Evolutionary conservation across 1,139 yeast genomes (phyloP).

Genomic region (Scheffersomyces parashehatae): DNA sequence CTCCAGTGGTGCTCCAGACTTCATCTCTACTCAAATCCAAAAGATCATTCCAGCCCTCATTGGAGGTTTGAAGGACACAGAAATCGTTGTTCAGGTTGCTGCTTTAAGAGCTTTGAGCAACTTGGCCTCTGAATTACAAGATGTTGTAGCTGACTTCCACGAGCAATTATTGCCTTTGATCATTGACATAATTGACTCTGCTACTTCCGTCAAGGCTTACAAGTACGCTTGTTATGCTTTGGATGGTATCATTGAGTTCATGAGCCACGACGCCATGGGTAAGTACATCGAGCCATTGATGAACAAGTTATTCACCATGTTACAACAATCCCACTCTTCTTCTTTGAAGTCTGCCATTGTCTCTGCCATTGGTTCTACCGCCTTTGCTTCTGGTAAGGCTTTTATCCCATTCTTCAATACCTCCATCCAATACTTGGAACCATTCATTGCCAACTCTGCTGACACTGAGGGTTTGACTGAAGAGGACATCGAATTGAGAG

Average conservation of each 20-base stretch:
- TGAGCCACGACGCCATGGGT: slow-evolving; percentile 82
- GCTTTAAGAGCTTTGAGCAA: slow-evolving; percentile 82
- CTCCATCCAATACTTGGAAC: slow-evolving; percentile 79
- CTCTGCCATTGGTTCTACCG: slow-evolving; percentile 96
- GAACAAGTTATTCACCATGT: slow-evolving; percentile 84
- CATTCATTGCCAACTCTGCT: slow-evolving; percentile 67
- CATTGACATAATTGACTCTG: slow-evolving; percentile 82
- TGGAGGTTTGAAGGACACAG: slow-evolving; percentile 77
- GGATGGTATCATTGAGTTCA: slow-evolving; percentile 89
- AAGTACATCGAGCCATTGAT: slow-evolving; percentile 84
- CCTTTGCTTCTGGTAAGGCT: slow-evolving; percentile 88
- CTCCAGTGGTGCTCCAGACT: slow-evolving; percentile 94
- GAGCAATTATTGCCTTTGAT: slow-evolving; percentile 81
- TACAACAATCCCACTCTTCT: slow-evolving; percentile 63
- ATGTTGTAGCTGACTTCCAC: slow-evolving; percentile 79
- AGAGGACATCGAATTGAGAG: slow-evolving; percentile 83
- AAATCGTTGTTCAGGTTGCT: slow-evolving; percentile 77
- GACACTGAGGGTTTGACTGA: slow-evolving; percentile 71
- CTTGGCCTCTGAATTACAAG: slow-evolving; percentile 83
- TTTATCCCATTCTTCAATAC: slow-evolving; percentile 83
- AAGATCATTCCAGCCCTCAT: slow-evolving; percentile 73
- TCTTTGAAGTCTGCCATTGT: slow-evolving; percentile 85
- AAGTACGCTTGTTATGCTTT: slow-evolving; percentile 89
- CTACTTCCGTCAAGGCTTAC: slow-evolving; percentile 81
- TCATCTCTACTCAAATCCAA: slow-evolving; percentile 70